Percentiles rank a stretch among this genome's conserved stretches.
These are phyloP conservation scores for Eutypa lata DNA, from an alignment of 2,329 filamentous ascomycete genomes.

Conservation along the genomic window DNA sequence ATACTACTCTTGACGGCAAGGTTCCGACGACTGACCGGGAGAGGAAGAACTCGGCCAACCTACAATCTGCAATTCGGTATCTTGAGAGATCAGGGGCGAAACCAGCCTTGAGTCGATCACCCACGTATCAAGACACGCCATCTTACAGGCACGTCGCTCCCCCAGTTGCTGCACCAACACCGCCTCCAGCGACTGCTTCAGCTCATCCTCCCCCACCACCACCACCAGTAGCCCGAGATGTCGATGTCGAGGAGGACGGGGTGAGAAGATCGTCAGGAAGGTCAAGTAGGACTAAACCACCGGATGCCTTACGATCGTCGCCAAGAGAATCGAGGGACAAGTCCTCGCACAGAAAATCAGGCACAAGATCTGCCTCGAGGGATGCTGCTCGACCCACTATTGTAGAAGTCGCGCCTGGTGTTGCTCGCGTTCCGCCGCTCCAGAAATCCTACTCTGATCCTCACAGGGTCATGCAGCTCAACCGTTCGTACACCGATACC, in stretches of 20 bases:
- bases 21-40: conserved; percentile 14
- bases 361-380: conserved; percentile 12
- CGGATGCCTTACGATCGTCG: conserved; percentile 22
- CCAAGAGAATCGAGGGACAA: conserved; percentile 20
- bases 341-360: conserved; percentile 24
- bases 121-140: conserved; percentile 20
- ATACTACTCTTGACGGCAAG: conserved; percentile 6
- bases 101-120: conserved; percentile 13
- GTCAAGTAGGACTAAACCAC: conserved; percentile 24
- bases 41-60: conserved; percentile 22
- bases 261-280: conserved; percentile 21
- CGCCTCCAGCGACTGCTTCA: conserved; percentile 22
- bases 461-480: conserved; percentile 8
- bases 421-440: conserved; percentile 13
- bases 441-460: conserved; percentile 17
- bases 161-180: conserved; percentile 26
- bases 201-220: conserved; percentile 22
- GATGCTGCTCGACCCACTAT: conserved; percentile 16
- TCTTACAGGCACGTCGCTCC: conserved; percentile 10
- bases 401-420: conserved; percentile 12
- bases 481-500: conserved; percentile 22
- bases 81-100: conserved; percentile 24
- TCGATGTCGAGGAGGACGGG: conserved; percentile 20
- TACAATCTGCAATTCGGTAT: conserved; percentile 26
- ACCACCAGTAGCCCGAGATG: conserved; percentile 12